These are phyloP conservation scores for Eutrema japonicum DNA, from an alignment of 345 rosid genomes.

Conservation along the genomic window DNA sequence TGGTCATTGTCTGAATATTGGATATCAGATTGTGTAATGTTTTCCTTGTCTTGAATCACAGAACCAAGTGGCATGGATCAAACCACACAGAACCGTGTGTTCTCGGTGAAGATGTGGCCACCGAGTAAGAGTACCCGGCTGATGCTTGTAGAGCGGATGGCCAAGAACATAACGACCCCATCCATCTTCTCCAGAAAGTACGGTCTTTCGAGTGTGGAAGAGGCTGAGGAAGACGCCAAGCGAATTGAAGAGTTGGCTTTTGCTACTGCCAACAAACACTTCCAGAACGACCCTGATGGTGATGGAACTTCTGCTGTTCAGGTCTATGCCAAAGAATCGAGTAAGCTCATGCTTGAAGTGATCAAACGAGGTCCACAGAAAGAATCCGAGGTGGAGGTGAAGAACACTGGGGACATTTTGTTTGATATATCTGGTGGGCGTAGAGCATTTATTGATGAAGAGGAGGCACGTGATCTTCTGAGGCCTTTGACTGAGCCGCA, in stretches of 20 bases:
- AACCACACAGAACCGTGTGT: slow-evolving; percentile 47
- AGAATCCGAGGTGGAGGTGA: slow-evolving; percentile 45
- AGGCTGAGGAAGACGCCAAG: slow-evolving; percentile 79
- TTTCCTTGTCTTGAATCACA: slow-evolving; percentile 24
- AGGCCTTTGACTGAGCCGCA: slow-evolving; percentile 60
- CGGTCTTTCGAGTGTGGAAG: slow-evolving; percentile 62
- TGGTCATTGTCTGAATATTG: too few relatives aligned
- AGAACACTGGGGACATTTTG: slow-evolving; percentile 40
- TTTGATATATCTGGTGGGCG: slow-evolving; percentile 82
- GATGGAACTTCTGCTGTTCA: slow-evolving; percentile 94
- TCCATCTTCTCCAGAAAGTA: slow-evolving; percentile 83
- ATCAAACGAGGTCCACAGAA: slow-evolving; percentile 71
- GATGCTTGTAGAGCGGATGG: slow-evolving; percentile 77
- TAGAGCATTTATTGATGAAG: slow-evolving; percentile 76
- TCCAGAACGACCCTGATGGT: slow-evolving; percentile 83
- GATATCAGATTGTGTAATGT: slow-evolving; percentile 8
- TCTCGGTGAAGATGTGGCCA: slow-evolving; percentile 86
- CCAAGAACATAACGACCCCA: slow-evolving; percentile 71
- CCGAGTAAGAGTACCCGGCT: slow-evolving; percentile 79
- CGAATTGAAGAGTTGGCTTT: slow-evolving; percentile 75
- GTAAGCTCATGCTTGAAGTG: slow-evolving; percentile 78
- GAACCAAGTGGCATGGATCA: slow-evolving; percentile 62
- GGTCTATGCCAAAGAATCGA: slow-evolving; percentile 85
- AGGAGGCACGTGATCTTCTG: slow-evolving; percentile 71
- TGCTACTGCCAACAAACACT: slow-evolving; percentile 62